Evolutionary conservation across 768 basidiomycete species (phyloP).

Genomic region (Auricularia auricula-judae): DNA sequence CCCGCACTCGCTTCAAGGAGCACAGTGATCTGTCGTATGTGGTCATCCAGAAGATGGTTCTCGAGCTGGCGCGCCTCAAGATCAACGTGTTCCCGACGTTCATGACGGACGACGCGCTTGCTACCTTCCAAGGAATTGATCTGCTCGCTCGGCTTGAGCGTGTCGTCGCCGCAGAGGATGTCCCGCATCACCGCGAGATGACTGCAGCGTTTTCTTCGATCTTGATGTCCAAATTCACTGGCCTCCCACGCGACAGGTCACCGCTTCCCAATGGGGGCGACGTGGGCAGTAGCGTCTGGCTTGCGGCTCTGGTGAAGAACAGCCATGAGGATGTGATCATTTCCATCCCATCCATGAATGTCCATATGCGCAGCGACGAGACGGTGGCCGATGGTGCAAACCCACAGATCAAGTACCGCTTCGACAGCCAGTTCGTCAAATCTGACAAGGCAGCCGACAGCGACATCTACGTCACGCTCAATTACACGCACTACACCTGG

Average conservation of each 20-base stretch:
- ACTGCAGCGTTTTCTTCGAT: conserved; percentile 66
- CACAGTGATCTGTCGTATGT: conserved; percentile 43
- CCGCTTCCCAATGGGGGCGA: conserved; percentile 26
- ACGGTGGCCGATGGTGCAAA: conserved; percentile 20
- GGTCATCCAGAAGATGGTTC: conserved; percentile 64
- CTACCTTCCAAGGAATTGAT: conserved; percentile 57
- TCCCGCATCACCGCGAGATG: conserved; percentile 50
- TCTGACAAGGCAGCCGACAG: conserved; percentile 36
- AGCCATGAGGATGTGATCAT: conserved; percentile 66
- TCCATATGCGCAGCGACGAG: conserved; percentile 63
- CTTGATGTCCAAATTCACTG: conserved; percentile 63
- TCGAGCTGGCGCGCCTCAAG: conserved; percentile 52
- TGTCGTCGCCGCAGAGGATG: conserved; percentile 37
- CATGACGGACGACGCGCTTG: conserved; percentile 68
- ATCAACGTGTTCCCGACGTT: conserved; percentile 70
- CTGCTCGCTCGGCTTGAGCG: conserved; percentile 65
- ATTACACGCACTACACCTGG: conserved; percentile 75
- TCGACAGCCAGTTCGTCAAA: conserved; percentile 57
- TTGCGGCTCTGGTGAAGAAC: conserved; percentile 46
- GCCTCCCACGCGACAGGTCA: conserved; percentile 35
- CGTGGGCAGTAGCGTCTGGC: conserved; percentile 40
- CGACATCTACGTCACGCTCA: conserved; percentile 79
- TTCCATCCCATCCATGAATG: conserved; percentile 70
- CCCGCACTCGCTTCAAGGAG: conserved; percentile 61
- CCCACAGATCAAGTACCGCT: conserved; percentile 46